Conservation (phyloP, 2,329 filamentous ascomycete species). For the Colletotrichum cordylinicola region DNA sequence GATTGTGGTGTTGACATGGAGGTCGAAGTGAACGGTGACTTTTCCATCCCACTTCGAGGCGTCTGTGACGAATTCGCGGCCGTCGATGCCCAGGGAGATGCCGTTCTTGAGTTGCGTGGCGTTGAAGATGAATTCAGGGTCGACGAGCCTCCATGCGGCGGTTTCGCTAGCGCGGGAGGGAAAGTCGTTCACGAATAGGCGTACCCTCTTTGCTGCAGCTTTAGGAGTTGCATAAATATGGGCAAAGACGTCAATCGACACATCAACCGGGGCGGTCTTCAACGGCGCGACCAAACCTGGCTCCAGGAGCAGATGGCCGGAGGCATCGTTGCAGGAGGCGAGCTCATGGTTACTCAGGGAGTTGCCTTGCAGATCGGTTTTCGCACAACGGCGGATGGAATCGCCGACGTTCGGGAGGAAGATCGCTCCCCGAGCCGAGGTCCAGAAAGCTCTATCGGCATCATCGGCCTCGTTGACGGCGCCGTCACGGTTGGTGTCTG, state of each 20-base stretch:
- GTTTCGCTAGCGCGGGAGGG: neutral
- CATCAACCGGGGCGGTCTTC: constrained; percentile 31
- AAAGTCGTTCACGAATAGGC: constrained; percentile 30
- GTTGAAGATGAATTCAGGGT: constrained; percentile 32
- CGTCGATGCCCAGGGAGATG: constrained; percentile 41
- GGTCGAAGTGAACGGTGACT: constrained; percentile 31
- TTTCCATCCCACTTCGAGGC: constrained; percentile 31
- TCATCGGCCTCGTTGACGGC: constrained; percentile 32
- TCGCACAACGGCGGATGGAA: constrained; percentile 33
- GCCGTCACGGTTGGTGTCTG: constrained; percentile 44
- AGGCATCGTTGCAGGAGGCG: constrained; percentile 39
- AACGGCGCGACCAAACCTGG: constrained; percentile 37
- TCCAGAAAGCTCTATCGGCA: constrained; percentile 29
- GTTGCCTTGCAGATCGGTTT: constrained; percentile 8
- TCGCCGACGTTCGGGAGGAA: constrained; percentile 43
- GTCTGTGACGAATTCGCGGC: constrained; percentile 31
- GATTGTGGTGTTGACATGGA: constrained; percentile 26
- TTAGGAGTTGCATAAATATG: constrained; percentile 19
- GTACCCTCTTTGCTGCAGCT: constrained; percentile 25
- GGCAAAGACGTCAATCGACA: constrained; percentile 23
- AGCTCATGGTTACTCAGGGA: constrained; percentile 29
- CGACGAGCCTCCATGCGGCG: constrained; percentile 30
- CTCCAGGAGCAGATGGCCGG: constrained; percentile 34
- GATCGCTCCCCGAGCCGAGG: constrained; percentile 31
- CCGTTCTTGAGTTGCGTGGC: constrained; percentile 31